Conservation (phyloP, 176 grass and related monocot genomes). For the Ananas comosus region DNA sequence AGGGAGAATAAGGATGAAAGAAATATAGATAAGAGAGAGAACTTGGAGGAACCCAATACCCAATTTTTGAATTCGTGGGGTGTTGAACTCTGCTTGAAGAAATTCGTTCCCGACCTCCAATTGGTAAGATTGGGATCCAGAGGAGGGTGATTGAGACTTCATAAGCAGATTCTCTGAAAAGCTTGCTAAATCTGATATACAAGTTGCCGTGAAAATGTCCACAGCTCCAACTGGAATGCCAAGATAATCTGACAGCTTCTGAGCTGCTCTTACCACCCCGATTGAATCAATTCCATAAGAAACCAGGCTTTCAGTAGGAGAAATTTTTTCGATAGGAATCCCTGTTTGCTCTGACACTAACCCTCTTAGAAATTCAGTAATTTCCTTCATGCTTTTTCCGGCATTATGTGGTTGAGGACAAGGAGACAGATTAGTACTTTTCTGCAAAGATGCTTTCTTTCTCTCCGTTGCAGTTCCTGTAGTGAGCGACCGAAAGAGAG, state of each 20-base stretch:
- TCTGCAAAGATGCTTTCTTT: constrained; percentile 20
- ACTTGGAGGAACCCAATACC: constrained; percentile 36
- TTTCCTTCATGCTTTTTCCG: constrained; percentile 36
- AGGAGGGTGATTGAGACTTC: constrained; percentile 33
- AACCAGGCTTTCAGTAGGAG: constrained; percentile 36
- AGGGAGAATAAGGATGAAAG: constrained; percentile 51
- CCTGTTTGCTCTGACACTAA: constrained; percentile 63
- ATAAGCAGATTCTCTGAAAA: constrained; percentile 43
- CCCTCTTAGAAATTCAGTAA: constrained; percentile 40
- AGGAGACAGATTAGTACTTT: constrained; percentile 11
- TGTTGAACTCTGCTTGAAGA: constrained; percentile 10
- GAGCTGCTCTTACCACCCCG: constrained; percentile 52
- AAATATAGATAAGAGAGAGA: constrained; percentile 43
- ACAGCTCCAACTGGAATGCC: constrained; percentile 66
- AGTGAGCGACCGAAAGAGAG: constrained; percentile 54
- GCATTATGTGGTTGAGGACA: constrained; percentile 14
- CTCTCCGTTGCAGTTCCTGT: constrained; percentile 37
- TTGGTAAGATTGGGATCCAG: constrained; percentile 11
- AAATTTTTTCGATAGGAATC: constrained; percentile 54
- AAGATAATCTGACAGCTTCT: constrained; percentile 69
- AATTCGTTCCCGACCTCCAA: constrained; percentile 23
- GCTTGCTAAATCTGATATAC: constrained; percentile 49
- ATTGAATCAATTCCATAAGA: constrained; percentile 77
- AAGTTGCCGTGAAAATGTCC: constrained; percentile 60
- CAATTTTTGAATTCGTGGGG: constrained; percentile 26